These are phyloP conservation scores for Auxenochlorella pyrenoidosa DNA, from an alignment of 139 green algal species.

Conservation along the genomic window DNA sequence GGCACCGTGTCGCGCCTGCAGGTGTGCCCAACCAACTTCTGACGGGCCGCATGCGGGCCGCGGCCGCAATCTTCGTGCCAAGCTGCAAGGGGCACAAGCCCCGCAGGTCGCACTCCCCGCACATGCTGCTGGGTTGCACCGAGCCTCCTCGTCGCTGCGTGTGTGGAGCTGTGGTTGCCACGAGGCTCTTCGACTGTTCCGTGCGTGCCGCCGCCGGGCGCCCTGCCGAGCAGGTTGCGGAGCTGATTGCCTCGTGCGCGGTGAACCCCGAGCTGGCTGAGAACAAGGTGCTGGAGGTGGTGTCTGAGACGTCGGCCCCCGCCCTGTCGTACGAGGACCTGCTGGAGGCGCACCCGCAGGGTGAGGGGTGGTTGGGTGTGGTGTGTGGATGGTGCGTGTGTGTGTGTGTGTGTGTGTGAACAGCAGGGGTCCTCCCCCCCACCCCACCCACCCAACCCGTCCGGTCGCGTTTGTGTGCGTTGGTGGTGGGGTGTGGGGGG, in stretches of 20 bases:
- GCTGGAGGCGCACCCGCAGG: constrained; percentile 43
- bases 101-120: no score
- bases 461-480: no score
- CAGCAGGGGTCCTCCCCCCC: no score
- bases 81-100: no score
- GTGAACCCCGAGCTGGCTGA: constrained; percentile 58
- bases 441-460: neutral
- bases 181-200: no score
- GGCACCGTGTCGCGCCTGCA: constrained; percentile 87
- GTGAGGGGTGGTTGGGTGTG: neutral
- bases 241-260: constrained; percentile 79
- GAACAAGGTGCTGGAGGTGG: constrained; percentile 93
- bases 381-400: neutral
- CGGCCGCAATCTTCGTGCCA: no score
- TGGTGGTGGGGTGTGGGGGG: no score
- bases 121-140: no score
- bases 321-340: constrained; percentile 53
- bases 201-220: no score
- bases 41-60: neutral
- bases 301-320: constrained; percentile 73
- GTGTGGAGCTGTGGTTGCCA: no score
- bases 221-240: constrained; percentile 81
- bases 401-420: neutral
- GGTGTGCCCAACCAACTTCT: neutral
- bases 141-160: no score